Base-by-base conservation (phyloP, 306 rosid genomes). In the Castanea crenata region DNA sequence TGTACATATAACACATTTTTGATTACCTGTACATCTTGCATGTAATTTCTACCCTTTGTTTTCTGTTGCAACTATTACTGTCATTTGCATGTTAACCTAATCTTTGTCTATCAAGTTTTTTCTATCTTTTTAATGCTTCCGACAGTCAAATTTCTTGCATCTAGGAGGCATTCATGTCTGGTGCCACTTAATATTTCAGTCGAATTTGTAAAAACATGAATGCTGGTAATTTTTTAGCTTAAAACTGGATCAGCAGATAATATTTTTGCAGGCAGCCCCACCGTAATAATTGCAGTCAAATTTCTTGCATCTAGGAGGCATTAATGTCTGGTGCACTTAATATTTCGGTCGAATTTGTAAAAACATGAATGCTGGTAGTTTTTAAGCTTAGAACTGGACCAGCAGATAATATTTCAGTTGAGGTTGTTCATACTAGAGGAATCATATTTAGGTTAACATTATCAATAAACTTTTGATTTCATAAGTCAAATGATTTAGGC, bases 1-100 rank as follows among this genome's bases (percentile, higher is more conserved):
- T 74, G 77, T 72, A 41, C 70, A 73, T 63, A 16, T 63, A 70
- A 79, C 74, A 82, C 11, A 25, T 70, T 74, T 77, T 57, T 74
- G 25, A 61, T 78, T 31, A 31, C 44, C 21, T 34, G 73, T 52
- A 29, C 38, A 69, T 71, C 49, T 73, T 68, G 69, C 62, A 73
- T 78, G 21, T 54, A 5, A 6, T 29, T 59, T 23, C 72, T 44
- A 8, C 68, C 74, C 18, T 32, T 12, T 67, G 44, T 27, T 67
- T 67, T 67, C 52, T 18, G 27, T 35, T 34, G 8, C 70, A 35
- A 35, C 13, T 64, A 4, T 18, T 1, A n/a, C 72, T 34, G 25
- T 35, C 51, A 34, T 67, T 67, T 46, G 38, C 52, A 31, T 19
- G 19, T 10, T 34, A 1, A 31, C 38, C 20, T 61, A 18, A 15